Conservation (phyloP, 2,329 filamentous ascomycete species). For the Colletotrichum sp. region DNA sequence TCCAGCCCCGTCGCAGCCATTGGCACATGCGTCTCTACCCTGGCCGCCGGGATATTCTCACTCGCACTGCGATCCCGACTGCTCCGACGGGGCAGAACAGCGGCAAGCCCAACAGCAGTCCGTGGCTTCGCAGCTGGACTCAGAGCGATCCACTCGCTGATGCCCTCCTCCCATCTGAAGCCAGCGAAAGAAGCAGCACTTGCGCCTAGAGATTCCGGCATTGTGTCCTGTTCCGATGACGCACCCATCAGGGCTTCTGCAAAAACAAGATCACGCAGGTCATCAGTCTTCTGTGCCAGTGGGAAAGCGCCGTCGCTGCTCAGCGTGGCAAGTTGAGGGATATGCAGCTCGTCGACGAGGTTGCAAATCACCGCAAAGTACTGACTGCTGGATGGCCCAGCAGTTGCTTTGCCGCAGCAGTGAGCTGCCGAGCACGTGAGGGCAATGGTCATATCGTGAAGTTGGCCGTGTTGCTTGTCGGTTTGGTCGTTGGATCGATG, state of each 20-base stretch:
- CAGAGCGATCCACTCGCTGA: constrained; percentile 42
- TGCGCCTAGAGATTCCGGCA: not conserved
- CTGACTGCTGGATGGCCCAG: constrained; percentile 36
- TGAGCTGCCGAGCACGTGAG: constrained; percentile 52
- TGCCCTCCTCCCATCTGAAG: constrained; percentile 45
- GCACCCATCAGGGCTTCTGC: constrained; percentile 44
- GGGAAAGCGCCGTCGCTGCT: constrained; percentile 54
- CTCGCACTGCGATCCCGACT: not conserved
- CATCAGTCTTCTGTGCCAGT: constrained; percentile 56
- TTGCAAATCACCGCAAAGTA: constrained; percentile 45
- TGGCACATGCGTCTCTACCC: not conserved
- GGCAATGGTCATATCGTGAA: constrained; percentile 37
- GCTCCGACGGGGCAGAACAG: not conserved
- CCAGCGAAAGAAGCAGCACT: constrained; percentile 30
- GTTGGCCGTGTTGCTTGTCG: constrained; percentile 5
- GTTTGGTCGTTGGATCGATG: not conserved
- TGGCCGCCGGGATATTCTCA: not conserved
- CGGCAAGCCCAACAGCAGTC: not conserved
- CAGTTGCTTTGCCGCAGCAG: constrained; percentile 48
- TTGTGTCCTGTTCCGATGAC: not conserved
- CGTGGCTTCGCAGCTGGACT: not conserved
- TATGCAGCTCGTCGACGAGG: constrained; percentile 38
- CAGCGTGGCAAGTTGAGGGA: constrained; percentile 40
- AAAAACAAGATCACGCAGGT: constrained; percentile 58
- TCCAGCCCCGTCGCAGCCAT: not conserved